These are phyloP conservation scores for Asterochloris erici DNA, from an alignment of 139 green algal genomes.

Conservation along the genomic window DNA sequence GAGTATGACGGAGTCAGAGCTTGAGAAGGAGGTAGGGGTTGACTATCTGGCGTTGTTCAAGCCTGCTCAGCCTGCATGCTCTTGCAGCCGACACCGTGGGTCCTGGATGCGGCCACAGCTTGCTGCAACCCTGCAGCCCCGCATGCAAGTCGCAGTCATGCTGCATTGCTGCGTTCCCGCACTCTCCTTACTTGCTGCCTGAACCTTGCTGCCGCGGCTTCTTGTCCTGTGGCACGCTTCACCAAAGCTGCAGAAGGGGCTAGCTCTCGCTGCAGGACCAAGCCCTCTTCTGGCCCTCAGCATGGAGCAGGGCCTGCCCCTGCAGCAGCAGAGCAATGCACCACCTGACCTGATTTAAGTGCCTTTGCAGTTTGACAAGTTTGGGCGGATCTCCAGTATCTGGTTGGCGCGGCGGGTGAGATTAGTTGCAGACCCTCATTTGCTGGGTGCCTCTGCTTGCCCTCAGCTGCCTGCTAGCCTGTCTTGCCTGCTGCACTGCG, in stretches of 20 bases:
- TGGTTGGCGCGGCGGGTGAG: slow-evolving; percentile 48
- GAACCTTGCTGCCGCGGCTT: not conserved
- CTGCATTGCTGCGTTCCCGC: not conserved
- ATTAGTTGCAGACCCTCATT: not conserved
- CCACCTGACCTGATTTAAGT: too few relatives aligned
- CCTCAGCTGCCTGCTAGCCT: not conserved
- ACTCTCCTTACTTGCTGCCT: not conserved
- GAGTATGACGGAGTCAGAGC: not conserved
- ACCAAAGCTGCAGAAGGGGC: not conserved
- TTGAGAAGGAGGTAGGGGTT: not conserved
- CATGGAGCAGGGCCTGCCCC: too few relatives aligned
- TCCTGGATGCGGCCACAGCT: too few relatives aligned
- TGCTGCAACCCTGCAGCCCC: too few relatives aligned
- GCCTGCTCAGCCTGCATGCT: too few relatives aligned
- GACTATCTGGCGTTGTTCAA: too few relatives aligned
- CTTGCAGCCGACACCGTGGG: too few relatives aligned
- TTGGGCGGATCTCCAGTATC: slow-evolving; percentile 38
- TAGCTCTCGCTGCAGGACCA: too few relatives aligned
- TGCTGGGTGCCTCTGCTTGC: not conserved
- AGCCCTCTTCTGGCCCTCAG: too few relatives aligned
- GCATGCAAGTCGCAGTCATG: not conserved
- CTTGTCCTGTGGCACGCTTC: not conserved
- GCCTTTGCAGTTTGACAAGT: slow-evolving; percentile 25
- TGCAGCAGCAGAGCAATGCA: not conserved
- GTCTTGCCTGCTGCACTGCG: too few relatives aligned